Evolutionary conservation across 805 yeast species (phyloP).

Genomic region (Metschnikowia hibisci): DNA sequence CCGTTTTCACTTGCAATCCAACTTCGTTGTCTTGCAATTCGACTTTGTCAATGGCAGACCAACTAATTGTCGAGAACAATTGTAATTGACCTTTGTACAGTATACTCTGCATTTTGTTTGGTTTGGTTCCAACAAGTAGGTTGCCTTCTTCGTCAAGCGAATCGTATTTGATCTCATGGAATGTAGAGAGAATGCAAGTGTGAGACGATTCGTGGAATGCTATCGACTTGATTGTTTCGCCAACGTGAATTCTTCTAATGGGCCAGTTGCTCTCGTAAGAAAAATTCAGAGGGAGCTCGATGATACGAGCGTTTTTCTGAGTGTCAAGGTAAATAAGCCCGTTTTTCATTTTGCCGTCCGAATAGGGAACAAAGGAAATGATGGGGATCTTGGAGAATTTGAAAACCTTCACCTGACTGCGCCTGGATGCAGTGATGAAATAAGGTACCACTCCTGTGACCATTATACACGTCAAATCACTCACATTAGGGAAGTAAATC

Average conservation of each 20-base stretch:
- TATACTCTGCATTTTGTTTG: slow-evolving; percentile 50
- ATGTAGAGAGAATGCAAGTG: slow-evolving; percentile 60
- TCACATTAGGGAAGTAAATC: slow-evolving; percentile 53
- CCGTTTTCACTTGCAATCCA: slow-evolving; percentile 52
- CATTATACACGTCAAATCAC: slow-evolving; percentile 57
- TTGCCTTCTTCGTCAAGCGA: slow-evolving; percentile 74
- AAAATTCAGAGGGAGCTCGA: slow-evolving; percentile 44
- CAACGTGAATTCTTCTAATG: slow-evolving; percentile 47
- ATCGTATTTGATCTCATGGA: slow-evolving; percentile 53
- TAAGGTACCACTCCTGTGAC: slow-evolving; percentile 75
- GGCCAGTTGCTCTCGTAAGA: slow-evolving; percentile 63
- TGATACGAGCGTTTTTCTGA: slow-evolving; percentile 61
- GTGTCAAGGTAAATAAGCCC: slow-evolving; percentile 73
- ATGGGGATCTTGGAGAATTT: slow-evolving; percentile 63
- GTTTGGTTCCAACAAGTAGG: slow-evolving; percentile 52
- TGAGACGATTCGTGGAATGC: slow-evolving; percentile 66
- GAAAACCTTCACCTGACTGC: slow-evolving; percentile 60
- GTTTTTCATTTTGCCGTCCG: slow-evolving; percentile 33
- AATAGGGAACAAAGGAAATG: slow-evolving; percentile 61
- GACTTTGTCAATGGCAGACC: slow-evolving; percentile 71
- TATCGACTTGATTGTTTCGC: slow-evolving; percentile 60
- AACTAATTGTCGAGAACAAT: slow-evolving; percentile 66
- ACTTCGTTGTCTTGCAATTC: slow-evolving; percentile 68
- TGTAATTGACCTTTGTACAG: slow-evolving; percentile 59
- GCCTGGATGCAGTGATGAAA: slow-evolving; percentile 59